Evolutionary conservation across 108 stramenopile species (phyloP), one percentile per base, ranked within the genome.

Genomic region (Cyclotella choctawhatcheeana): DNA sequence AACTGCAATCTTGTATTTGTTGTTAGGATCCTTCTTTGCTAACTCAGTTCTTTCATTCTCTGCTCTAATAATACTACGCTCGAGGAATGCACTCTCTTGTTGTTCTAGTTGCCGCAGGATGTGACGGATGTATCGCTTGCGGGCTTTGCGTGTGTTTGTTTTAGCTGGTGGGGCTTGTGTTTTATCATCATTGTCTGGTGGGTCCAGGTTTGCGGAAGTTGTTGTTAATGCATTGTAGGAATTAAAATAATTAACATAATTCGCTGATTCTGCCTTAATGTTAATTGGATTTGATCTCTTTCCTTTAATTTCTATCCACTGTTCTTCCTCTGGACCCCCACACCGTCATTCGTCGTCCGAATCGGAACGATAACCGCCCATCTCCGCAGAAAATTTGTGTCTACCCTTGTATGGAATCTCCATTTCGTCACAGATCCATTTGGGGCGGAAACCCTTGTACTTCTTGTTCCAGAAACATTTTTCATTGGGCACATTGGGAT

Each of bases 401-500:
- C 55, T 24, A 14, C 55, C 55, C 17, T 56, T 56, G 55, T 56
- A 56, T 27, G 5, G 24, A 16, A 56, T 56, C 5, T 56, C 55
- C 55, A 56, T 56, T 26, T 56, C 26, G 55, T 56, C 55, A 27
- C 55, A 56, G 20, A 56, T 56, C 55, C 55, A 56, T 26, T 56
- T 56, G 55, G 55, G 33, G 3, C 59, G 12, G 59, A 35, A 60
- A 10, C 59, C 59, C 59, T 60, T 34, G 34, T 60, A 60, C 25
- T 60, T 37, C 20, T 34, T 16, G 18, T 60, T 60, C 32, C 59
- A 60, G 35, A 37, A 37, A 34, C 32, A 60, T 8, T 37, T 34
- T 5, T 60, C 59, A 20, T 37, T 37, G 6, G 32, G 32, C 3
- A 60, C 34, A 27, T 56, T 56, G 55, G 55, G 55, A 20, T 60